Evolutionary conservation across 352 stramenopile species (phyloP), one percentile per base, ranked within the genome.

Genomic region (Plasmopara muralis): DNA sequence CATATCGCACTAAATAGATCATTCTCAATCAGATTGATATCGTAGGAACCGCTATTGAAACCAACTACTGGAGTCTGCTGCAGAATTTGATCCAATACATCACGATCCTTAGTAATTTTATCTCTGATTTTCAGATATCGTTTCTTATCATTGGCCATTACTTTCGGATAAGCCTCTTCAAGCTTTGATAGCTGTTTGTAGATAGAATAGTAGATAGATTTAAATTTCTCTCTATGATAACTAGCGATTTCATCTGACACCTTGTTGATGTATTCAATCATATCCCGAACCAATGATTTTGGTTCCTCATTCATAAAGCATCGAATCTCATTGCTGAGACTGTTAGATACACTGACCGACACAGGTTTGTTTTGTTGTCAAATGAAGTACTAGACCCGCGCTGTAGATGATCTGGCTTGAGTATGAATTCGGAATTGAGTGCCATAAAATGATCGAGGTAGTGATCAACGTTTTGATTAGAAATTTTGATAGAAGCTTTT

Each of bases 251-350:
- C 10, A 8, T 8, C 6, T 8, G 31, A 35, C 10, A 5, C 31
- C 6, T 12, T 35, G 6, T 12, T 12, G 10, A 35, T 35, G 5
- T 25, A 25, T 25, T 60, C 9, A 41, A 55, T 55, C 54, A 51
- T 55, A 41, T 55, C 53, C 47, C 15, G 37, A 9, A 53, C 30
- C 7, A 60, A 45, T 35, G 35, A 25, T 25, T 25, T 25, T 25
- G 20, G 20, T 3, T 25, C 33, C 28, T 50, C 53, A 49, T 55
- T 60, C 9, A 55, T 45, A 34, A 60, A 60, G 20, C 53, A 60
- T 39, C 29, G 43, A 6, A 53, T 43, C 28, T 60, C 45, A n/a
- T 55, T 35, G 8, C 30, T 60, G 10, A 60, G 44, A 20, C 53
- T 60, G 43, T 60, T 45, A 30, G 37, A 15, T 33, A 60, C 31